phyloP scores from a whole-genome alignment of 805 yeast species.

The Candida anglica region DNA sequence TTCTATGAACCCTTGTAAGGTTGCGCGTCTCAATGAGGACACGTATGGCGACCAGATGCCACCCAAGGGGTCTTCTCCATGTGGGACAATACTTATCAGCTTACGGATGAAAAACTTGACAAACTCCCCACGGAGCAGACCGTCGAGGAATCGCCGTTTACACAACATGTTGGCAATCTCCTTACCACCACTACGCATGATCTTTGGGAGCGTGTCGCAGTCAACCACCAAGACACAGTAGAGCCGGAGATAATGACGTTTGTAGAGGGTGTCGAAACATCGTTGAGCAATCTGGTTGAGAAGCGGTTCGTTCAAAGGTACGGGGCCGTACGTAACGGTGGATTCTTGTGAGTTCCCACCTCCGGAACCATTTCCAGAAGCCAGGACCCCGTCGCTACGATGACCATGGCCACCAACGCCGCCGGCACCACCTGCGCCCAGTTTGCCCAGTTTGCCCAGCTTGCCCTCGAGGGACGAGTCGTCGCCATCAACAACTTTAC shows the following conservation, averaged over 20 bases:
- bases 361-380: slow-evolving; percentile 13
- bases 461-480: too few species aligned
- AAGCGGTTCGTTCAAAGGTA: slow-evolving; percentile 40
- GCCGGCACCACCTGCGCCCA: slow-evolving; percentile 1
- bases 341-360: slow-evolving; percentile 12
- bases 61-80: slow-evolving; percentile 72
- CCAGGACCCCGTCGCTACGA: slow-evolving; percentile 6
- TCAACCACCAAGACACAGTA: slow-evolving; percentile 80
- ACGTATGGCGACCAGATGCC: slow-evolving; percentile 83
- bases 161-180: slow-evolving; percentile 91
- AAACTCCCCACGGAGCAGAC: slow-evolving; percentile 72
- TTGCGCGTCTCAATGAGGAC: slow-evolving; percentile 58
- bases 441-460: too few species aligned
- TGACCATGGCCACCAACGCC: slow-evolving; percentile 20
- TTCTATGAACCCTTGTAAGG: slow-evolving; percentile 59
- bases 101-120: slow-evolving; percentile 72
- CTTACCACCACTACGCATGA: slow-evolving; percentile 77
- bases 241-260: slow-evolving; percentile 66
- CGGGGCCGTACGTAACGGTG: slow-evolving; percentile 24
- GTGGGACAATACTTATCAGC: slow-evolving; percentile 62
- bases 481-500: slow-evolving; percentile 20
- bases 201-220: slow-evolving; percentile 78
- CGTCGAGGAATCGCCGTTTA: slow-evolving; percentile 71
- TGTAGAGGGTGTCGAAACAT: slow-evolving; percentile 39
- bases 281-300: slow-evolving; percentile 40